Evolutionary conservation across 208 protist genomes (phyloP).

Genomic region (Leishmania lainsoni): DNA sequence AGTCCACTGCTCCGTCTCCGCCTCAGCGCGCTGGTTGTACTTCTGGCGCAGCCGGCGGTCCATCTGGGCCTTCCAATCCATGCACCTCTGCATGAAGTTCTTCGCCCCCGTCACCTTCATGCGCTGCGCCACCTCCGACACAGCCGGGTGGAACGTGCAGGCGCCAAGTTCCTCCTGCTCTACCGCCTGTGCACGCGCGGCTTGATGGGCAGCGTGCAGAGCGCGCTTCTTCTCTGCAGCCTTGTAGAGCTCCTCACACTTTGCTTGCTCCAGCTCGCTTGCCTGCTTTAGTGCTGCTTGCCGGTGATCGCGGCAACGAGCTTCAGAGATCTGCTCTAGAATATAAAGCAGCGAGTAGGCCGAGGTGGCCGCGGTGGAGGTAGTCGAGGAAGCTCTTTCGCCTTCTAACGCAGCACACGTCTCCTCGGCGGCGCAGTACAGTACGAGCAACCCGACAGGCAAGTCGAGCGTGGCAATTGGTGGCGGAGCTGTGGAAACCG

Average conservation of each 20-base stretch:
- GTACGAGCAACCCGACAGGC: slow-evolving; percentile 43
- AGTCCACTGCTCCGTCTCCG: slow-evolving; percentile 20
- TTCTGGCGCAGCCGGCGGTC: slow-evolving; percentile 35
- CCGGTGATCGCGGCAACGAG: slow-evolving; percentile 18
- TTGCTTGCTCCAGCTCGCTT: slow-evolving; percentile 24
- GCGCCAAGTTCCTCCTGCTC: slow-evolving; percentile 33
- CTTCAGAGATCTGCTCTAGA: slow-evolving; percentile 34
- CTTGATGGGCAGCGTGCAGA: slow-evolving; percentile 10
- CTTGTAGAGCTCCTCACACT: slow-evolving; percentile 30
- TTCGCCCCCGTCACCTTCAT: slow-evolving; percentile 41
- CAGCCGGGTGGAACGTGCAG: slow-evolving; percentile 59
- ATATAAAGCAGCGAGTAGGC: slow-evolving; percentile 31
- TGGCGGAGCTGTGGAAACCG: neutral
- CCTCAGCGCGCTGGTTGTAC: slow-evolving; percentile 32
- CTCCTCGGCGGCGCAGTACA: slow-evolving; percentile 58
- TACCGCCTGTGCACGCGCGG: slow-evolving; percentile 17
- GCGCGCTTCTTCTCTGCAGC: slow-evolving; percentile 12
- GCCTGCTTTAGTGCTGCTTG: slow-evolving; percentile 21
- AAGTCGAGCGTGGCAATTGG: slow-evolving; percentile 29
- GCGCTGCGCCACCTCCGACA: slow-evolving; percentile 35
- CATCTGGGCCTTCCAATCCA: slow-evolving; percentile 57
- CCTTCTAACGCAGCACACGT: neutral
- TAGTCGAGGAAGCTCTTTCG: neutral
- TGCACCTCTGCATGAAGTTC: slow-evolving; percentile 62
- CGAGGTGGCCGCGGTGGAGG: neutral